phyloP scores from a whole-genome alignment of 2,329 filamentous ascomycete species.

The Colletotrichum siamense region DNA sequence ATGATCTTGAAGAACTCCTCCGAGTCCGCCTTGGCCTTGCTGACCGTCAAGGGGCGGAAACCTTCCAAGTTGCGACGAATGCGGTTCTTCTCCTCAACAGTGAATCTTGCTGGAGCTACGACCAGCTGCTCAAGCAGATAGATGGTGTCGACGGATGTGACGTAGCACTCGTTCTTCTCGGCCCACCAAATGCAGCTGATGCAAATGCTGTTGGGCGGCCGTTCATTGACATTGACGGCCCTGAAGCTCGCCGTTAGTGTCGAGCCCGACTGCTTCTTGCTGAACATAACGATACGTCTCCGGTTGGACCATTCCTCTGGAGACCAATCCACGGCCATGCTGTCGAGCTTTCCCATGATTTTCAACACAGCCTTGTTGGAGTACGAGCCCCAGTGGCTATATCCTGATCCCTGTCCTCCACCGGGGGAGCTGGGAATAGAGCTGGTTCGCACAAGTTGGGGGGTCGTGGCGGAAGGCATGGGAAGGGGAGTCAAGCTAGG shows the following conservation, averaged over 20 bases:
- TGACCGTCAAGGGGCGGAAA: slow-evolving; percentile 90
- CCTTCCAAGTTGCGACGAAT: slow-evolving; percentile 95
- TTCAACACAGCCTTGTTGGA: slow-evolving; percentile 85
- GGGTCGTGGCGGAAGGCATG: slow-evolving; percentile 49
- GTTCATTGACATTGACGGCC: slow-evolving; percentile 78
- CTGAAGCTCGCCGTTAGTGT: slow-evolving; percentile 83
- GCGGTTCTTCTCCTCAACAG: slow-evolving; percentile 97
- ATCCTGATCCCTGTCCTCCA: slow-evolving; percentile 49
- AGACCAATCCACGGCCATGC: slow-evolving; percentile 85
- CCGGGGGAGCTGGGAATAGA: slow-evolving; percentile 49
- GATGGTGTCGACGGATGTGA: slow-evolving; percentile 97
- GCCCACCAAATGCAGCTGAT: slow-evolving; percentile 98
- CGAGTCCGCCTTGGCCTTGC: slow-evolving; percentile 88
- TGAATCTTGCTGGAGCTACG: slow-evolving; percentile 76
- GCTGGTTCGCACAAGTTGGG: slow-evolving; percentile 62
- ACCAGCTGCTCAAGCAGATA: slow-evolving; percentile 92
- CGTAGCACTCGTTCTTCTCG: slow-evolving; percentile 87
- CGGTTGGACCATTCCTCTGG: slow-evolving; percentile 80
- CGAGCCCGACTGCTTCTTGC: slow-evolving; percentile 79
- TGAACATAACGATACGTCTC: slow-evolving; percentile 88
- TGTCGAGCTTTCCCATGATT: slow-evolving; percentile 82
- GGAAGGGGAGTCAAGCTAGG: slow-evolving; percentile 54
- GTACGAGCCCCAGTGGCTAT: slow-evolving; percentile 83
- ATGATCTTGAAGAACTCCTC: slow-evolving; percentile 99
- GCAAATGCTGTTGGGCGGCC: slow-evolving; percentile 84